phyloP scores from a whole-genome alignment of 169 alveolate genomes.

The Plasmodium gonderi region DNA sequence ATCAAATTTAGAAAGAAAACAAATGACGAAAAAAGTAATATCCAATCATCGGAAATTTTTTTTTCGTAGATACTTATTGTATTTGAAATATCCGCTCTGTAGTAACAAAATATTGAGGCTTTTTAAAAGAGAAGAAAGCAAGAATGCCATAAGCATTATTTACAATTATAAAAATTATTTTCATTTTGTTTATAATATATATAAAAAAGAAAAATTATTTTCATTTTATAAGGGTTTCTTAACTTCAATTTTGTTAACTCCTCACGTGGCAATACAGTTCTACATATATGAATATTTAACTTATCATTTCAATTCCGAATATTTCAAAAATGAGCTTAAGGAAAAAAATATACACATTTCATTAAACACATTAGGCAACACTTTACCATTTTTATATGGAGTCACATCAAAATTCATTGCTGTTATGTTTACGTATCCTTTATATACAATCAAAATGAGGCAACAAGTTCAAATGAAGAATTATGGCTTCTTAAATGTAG shows the following conservation, averaged over 20 bases:
- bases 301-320: constrained; percentile 21
- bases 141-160: constrained; percentile 21
- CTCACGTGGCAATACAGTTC: constrained; percentile 69
- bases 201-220: constrained; percentile 39
- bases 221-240: constrained; percentile 73
- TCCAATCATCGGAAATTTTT: constrained; percentile 31
- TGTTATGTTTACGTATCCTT: constrained; percentile 60
- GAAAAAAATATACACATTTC: constrained; percentile 9
- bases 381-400: constrained; percentile 59
- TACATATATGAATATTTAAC: constrained; percentile 61
- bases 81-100: constrained; percentile 18
- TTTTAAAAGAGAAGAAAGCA: constrained; percentile 64
- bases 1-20: constrained; percentile 43
- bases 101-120: constrained; percentile 36
- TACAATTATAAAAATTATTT: constrained; percentile 62
- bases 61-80: constrained; percentile 33
- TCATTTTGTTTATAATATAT: constrained; percentile 59
- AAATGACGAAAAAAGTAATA: constrained; percentile 14
- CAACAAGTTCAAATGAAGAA: constrained; percentile 73
- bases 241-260: constrained; percentile 55
- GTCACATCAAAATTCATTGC: constrained; percentile 63
- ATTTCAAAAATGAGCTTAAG: constrained; percentile 6
- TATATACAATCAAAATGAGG: constrained; percentile 70
- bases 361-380: constrained; percentile 24
- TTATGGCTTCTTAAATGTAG: constrained; percentile 39